phyloP scores from a whole-genome alignment of 257 asterid species.

The Rubia yunnanensis region DNA sequence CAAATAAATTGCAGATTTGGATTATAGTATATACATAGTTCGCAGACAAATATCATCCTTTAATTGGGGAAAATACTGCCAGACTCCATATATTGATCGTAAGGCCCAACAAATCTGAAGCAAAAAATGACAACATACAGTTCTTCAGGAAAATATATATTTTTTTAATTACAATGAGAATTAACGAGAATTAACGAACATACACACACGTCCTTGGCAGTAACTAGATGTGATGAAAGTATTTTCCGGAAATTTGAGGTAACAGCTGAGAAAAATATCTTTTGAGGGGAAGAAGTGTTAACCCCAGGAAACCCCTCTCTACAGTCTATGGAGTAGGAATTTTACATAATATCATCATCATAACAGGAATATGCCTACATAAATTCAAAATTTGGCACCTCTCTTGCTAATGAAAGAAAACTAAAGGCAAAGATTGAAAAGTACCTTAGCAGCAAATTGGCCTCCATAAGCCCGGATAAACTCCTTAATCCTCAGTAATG shows the following conservation, averaged over 20 bases:
- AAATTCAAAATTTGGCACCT: background rate
- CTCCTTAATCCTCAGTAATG: slow-evolving; percentile 80
- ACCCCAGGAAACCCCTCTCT: background rate
- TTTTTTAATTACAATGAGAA: too few species aligned
- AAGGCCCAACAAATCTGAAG: background rate
- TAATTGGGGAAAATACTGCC: background rate
- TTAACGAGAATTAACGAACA: background rate
- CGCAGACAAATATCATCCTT: background rate
- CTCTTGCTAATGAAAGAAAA: background rate
- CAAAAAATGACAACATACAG: background rate
- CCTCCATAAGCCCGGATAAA: slow-evolving; percentile 88
- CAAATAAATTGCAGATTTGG: background rate
- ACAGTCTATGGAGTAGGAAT: background rate
- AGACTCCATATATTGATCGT: background rate
- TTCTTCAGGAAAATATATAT: too few species aligned
- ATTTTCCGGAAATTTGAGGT: background rate
- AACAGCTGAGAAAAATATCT: background rate
- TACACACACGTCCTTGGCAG: background rate
- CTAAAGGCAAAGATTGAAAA: background rate
- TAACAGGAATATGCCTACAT: background rate
- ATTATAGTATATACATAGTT: background rate
- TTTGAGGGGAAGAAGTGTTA: background rate
- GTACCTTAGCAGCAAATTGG: slow-evolving; percentile 90
- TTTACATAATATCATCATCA: background rate
- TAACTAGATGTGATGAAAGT: background rate